These are phyloP conservation scores for Coemansia sp. DNA, from an alignment of 192 early-diverging fungal species.

Conservation along the genomic window DNA sequence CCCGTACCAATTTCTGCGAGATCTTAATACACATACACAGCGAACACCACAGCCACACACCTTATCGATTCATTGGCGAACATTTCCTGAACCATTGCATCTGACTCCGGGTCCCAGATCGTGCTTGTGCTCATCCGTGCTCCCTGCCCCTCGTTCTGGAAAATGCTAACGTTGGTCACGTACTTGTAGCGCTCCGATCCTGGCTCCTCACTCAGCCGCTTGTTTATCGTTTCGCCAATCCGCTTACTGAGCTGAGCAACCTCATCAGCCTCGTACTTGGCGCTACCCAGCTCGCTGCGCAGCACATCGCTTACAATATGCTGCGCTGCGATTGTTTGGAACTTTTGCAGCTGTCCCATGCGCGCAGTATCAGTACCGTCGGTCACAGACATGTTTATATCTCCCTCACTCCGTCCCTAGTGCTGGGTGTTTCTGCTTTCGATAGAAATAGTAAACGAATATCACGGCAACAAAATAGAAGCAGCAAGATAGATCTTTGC, in stretches of 20 bases:
- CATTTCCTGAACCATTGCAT: conserved; percentile 26
- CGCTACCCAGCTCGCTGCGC: conserved; percentile 19
- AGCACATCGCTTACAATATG: conserved; percentile 24
- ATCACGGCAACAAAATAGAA: neutral
- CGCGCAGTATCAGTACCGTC: conserved; percentile 6
- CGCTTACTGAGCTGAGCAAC: conserved; percentile 16
- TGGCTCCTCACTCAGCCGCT: conserved; percentile 19
- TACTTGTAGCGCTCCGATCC: conserved; percentile 47
- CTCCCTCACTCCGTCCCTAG: no score
- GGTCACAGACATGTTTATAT: neutral
- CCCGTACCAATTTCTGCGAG: neutral
- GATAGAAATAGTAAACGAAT: neutral
- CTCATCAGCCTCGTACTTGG: conserved; percentile 21
- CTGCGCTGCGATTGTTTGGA: conserved; percentile 19
- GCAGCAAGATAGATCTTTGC: no score
- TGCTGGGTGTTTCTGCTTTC: no score
- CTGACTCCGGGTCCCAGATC: conserved; percentile 29
- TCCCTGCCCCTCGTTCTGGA: conserved; percentile 38
- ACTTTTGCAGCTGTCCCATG: conserved; percentile 25
- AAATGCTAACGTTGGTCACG: conserved; percentile 34
- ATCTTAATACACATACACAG: conserved; percentile 18
- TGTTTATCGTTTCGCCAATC: conserved; percentile 27
- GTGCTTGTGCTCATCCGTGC: conserved; percentile 32
- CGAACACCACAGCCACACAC: conserved; percentile 38
- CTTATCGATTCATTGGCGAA: conserved; percentile 18